phyloP scores from a whole-genome alignment of 2,329 filamentous ascomycete genomes.

The Knoxdaviesia capensis region DNA sequence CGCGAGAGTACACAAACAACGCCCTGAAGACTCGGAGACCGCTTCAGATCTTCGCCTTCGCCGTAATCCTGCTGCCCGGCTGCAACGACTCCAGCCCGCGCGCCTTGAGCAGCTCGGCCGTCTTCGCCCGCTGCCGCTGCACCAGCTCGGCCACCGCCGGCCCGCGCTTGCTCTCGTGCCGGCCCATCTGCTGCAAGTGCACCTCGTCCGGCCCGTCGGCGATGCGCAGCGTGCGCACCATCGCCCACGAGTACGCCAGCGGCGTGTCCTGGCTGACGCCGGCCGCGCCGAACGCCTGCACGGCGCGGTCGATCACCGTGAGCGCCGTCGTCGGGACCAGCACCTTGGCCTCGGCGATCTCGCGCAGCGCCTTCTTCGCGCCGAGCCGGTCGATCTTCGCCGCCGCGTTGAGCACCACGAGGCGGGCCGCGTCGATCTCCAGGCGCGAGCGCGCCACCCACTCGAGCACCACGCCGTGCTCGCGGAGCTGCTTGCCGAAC shows the following conservation, averaged over 20 bases:
- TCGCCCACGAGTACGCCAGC: conserved; percentile 64
- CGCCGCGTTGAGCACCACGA: conserved; percentile 84
- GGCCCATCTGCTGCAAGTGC: conserved; percentile 62
- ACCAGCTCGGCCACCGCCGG: conserved; percentile 40
- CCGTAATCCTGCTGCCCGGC: conserved; percentile 30
- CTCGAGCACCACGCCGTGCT: conserved; percentile 88
- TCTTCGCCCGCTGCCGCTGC: conserved; percentile 40
- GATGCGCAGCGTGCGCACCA: conserved; percentile 62
- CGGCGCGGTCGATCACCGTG: conserved; percentile 78
- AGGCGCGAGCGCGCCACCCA: conserved; percentile 85
- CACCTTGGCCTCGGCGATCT: conserved; percentile 92
- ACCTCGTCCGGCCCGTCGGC: conserved; percentile 96
- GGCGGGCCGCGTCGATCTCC: conserved; percentile 80
- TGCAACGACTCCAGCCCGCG: conserved; percentile 26
- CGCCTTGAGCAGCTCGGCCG: conserved; percentile 43
- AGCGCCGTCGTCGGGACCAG: conserved; percentile 67
- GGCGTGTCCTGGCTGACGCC: conserved; percentile 92
- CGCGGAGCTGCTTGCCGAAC: conserved; percentile 68
- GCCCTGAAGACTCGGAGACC: conserved; percentile 2
- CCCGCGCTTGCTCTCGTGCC: conserved; percentile 59
- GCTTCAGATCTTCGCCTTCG: conserved; percentile 23
- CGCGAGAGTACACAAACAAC: background rate
- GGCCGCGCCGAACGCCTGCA: conserved; percentile 80
- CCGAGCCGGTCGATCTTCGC: conserved; percentile 82
- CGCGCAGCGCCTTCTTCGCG: conserved; percentile 73